Evolutionary conservation across 2,329 filamentous ascomycete genomes (phyloP).

Genomic region (Magnaporthiopsis rhizophila): DNA sequence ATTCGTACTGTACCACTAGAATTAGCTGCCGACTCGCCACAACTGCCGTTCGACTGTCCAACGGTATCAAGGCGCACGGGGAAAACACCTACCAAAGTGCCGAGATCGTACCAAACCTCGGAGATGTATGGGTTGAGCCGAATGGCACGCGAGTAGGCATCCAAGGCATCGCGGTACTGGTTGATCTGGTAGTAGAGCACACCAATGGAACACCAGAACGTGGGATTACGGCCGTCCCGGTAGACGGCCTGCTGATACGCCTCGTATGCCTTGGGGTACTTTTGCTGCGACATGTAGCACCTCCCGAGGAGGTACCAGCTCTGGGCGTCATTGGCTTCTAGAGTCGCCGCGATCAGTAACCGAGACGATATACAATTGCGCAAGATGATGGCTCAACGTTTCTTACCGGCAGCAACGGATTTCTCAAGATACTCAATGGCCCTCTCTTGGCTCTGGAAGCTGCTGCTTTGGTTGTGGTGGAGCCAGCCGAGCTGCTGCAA

Average conservation of each 20-base stretch:
- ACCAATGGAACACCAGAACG: conserved; percentile 99
- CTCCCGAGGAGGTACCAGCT: conserved; percentile 97
- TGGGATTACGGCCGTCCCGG: conserved; percentile 92
- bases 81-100: conserved; percentile 67
- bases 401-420: conserved; percentile 81
- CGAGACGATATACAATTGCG: not conserved
- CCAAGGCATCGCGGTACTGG: conserved; percentile 94
- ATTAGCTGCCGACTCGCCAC: not conserved
- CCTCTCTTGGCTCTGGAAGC: conserved; percentile 85
- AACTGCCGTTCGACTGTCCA: not conserved
- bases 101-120: conserved; percentile 98
- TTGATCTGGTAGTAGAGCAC: conserved; percentile 99
- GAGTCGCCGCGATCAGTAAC: conserved; percentile 19
- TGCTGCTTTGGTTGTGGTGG: conserved; percentile 90
- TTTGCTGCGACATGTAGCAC: conserved; percentile 99
- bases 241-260: conserved; percentile 98
- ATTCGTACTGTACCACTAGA: conserved; percentile 65
- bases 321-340: conserved; percentile 90
- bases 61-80: not conserved
- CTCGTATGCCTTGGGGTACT: conserved; percentile 97
- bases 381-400: not conserved
- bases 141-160: conserved; percentile 95
- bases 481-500: conserved; percentile 96
- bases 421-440: conserved; percentile 97
- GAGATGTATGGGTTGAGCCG: conserved; percentile 96